Base-by-base conservation (phyloP, 1,139 yeast species). In the Protomyces inouyei region DNA sequence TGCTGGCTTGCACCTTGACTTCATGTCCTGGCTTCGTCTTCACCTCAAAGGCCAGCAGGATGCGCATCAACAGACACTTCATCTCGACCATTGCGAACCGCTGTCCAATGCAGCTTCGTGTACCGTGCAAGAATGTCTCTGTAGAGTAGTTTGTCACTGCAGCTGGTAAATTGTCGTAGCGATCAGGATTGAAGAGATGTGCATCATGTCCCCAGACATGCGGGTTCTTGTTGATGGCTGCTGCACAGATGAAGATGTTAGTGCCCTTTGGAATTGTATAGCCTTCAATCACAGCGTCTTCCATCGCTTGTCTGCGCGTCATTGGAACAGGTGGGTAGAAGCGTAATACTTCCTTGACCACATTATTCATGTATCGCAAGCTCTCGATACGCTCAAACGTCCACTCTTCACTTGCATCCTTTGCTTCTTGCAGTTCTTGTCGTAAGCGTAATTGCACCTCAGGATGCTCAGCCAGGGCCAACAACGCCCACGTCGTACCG, bases 271-370 rank as follows among this genome's bases (percentile, higher is more conserved):
- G 59, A 48, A 68, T 55, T 16, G 32, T 9, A 14, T 40, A 32
- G 16, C 65, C 68, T 9, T 56, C 59, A 32, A 68, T 57, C 9
- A 37, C 35, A 12, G 57, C 51, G 61, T 75, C 76, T 32, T 73
- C 68, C 8, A 46, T 52, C 6, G 76, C 75, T 14, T 61, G 65
- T 32, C 76, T 72, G 32, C 67, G 43, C 60, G 75, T 73, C 37
- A 69, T 57, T 1, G 76, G 74, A 23, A 74, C 74, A 3, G 72
- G 70, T 0, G 76, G 71, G 38, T 69, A 64, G 45, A 71, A 48
- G 16, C 76, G 68, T 56, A 73, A 68, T 1, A 71, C 69, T 65
- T 74, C 76, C 60, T 71, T 70, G 35, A 72, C 64, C 55, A 69
- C 70, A 23, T 71, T 65, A 48, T 67, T 67, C 21, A 72, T 69